A percentile compares a stretch with the other conserved stretches of the same genome.
Conservation (phyloP, 305 asterid species). For the Fraxinus greggii region DNA sequence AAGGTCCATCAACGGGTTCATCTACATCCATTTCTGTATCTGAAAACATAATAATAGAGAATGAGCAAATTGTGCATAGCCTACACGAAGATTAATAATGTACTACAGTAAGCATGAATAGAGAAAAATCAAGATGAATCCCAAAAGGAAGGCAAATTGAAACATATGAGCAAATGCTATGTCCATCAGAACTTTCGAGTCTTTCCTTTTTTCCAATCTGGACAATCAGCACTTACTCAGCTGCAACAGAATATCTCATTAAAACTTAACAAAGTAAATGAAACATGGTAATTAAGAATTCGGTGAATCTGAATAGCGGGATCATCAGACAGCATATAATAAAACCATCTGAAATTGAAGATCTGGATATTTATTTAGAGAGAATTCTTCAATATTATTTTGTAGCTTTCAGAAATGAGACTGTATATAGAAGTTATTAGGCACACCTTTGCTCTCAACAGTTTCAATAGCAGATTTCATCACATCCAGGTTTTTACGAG, state of each 20-base stretch:
- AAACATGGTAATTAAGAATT: not conserved
- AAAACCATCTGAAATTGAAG: no score
- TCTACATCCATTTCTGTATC: constrained; percentile 41
- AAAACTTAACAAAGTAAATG: not conserved
- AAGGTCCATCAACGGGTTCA: constrained; percentile 19
- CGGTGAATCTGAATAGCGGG: no score
- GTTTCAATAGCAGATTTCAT: no score
- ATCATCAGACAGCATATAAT: no score
- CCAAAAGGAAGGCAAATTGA: not conserved
- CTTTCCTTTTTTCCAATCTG: not conserved
- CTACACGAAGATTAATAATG: not conserved
- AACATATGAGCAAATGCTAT: not conserved
- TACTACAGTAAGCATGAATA: not conserved
- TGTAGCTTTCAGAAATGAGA: no score
- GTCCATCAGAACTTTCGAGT: not conserved
- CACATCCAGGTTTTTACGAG: constrained; percentile 76
- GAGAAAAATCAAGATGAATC: not conserved
- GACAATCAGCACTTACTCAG: not conserved
- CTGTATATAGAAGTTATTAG: no score
- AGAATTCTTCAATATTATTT: no score
- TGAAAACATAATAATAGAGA: constrained; percentile 14
- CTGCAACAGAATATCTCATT: not conserved
- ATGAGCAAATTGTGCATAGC: not conserved
- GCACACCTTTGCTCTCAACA: no score
- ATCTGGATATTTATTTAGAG: no score